Base-by-base conservation (phyloP, 345 rosid species). In the Raphanus sativus region DNA sequence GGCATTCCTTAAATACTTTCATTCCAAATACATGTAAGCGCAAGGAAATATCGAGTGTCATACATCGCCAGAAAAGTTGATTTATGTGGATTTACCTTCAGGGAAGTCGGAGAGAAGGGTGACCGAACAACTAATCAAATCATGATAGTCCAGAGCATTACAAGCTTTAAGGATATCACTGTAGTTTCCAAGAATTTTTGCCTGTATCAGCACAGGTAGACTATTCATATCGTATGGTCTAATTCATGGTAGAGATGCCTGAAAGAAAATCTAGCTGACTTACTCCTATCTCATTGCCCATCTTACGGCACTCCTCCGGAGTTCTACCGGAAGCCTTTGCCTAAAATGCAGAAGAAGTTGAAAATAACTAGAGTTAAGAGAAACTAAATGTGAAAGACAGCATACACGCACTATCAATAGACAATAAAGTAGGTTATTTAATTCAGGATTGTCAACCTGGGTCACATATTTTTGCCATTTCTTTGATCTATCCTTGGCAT, bases 81-180 rank as follows among this genome's bases (percentile, higher is more conserved):
- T 8, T 15, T 8, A 76, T 61, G 76, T 73, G 69, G 84, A 45
- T 70, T 71, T 16, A 94, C 97, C 96, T 90, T 91, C 93, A 80
- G 93, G 95, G 78, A 81, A 90, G 65, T 88, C 86, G 9, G 81
- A 82, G 60, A 94, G 93, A 85, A 94, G 85, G 72, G 75, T 89
- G 77, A 90, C 87, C 5, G 98, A 90, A 70, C 89, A 89, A 83
- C 84, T 88, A 81, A 94, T 91, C 62, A 94, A 78, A 81, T 94
- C 98, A 77, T 94, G 97, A 88, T 91, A 94, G 80, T 94, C 97
- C 88, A 94, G 80, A 52, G 97, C 94, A 84, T 94, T 83, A 78
- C 97, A 94, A 71, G 93, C 84, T 82, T 67, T 85, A 77, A 94
- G 82, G 74, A 89, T 89, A 71, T 86, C 82, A 64, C 83, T 85